Conservation (phyloP, 352 stramenopile species). For the Phytophthora pini region DNA sequence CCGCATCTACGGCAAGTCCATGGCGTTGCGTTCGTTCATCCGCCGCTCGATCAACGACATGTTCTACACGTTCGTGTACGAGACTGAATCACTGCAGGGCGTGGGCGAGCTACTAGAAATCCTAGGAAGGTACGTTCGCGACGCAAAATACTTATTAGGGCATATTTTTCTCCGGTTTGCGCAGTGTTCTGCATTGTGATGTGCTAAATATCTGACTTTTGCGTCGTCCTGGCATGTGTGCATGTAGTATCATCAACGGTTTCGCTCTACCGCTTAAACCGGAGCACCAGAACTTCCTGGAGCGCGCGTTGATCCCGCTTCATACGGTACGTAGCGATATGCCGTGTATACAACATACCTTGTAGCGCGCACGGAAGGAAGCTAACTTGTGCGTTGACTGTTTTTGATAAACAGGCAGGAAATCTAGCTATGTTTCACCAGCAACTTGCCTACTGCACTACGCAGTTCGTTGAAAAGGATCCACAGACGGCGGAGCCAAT, state of each 20-base stretch:
- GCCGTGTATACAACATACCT: too few species aligned
- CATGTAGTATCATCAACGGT: conserved; percentile 98
- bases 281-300: conserved; percentile 96
- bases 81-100: conserved; percentile 95
- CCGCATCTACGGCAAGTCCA: conserved; percentile 99
- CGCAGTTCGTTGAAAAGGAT: conserved; percentile 99
- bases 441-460: conserved; percentile 99
- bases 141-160: background rate
- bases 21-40: conserved; percentile 98
- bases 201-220: conserved; percentile 4
- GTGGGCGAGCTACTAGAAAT: conserved; percentile 99
- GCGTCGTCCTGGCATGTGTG: background rate
- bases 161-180: conserved; percentile 3
- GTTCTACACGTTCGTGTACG: conserved; percentile 99
- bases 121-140: conserved; percentile 76
- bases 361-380: conserved; percentile 13
- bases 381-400: conserved; percentile 6
- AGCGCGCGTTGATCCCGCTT: conserved; percentile 95
- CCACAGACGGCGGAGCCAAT: conserved; percentile 95
- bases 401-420: conserved; percentile 46
- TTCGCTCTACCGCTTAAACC: conserved; percentile 99
- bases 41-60: conserved; percentile 97
- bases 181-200: conserved; percentile 7
- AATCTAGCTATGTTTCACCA: conserved; percentile 98
- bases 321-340: conserved; percentile 89